Conservation (phyloP, 2,329 filamentous ascomycete genomes). For the Fusarium falciforme region DNA sequence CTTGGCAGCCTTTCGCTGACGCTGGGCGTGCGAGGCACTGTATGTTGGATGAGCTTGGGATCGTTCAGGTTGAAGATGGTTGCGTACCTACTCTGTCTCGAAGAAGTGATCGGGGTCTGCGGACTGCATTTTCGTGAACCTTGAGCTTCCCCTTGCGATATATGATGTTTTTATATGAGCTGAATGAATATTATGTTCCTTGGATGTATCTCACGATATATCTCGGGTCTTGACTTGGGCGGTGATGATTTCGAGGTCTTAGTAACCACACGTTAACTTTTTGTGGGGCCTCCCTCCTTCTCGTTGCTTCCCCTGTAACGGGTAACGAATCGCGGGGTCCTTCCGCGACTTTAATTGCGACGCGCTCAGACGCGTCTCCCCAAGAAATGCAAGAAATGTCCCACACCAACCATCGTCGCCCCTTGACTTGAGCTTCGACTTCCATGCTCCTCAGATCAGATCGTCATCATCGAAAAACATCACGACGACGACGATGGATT, state of each 20-base stretch:
- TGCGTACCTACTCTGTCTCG: conserved; percentile 79
- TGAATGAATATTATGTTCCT: neutral
- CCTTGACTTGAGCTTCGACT: conserved; percentile 8
- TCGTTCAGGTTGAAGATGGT: neutral
- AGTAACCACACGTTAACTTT: conserved; percentile 17
- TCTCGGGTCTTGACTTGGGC: conserved; percentile 10
- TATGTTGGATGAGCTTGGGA: neutral
- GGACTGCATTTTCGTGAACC: conserved; percentile 67
- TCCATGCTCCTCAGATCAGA: conserved; percentile 18
- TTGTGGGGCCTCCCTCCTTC: conserved; percentile 22
- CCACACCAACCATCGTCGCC: conserved; percentile 16
- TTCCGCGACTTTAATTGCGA: conserved; percentile 51
- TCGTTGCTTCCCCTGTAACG: conserved; percentile 9
- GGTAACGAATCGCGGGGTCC: conserved; percentile 45
- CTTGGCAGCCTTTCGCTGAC: conserved; percentile 75
- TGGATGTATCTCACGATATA: neutral
- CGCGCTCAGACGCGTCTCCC: conserved; percentile 56
- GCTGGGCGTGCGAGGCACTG: conserved; percentile 62
- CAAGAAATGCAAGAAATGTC: conserved; percentile 26
- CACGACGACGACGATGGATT: conserved; percentile 45
- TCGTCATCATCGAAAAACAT: neutral
- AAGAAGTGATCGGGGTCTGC: conserved; percentile 87
- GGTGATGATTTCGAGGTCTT: conserved; percentile 12
- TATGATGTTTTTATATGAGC: neutral
- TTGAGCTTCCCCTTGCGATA: neutral